phyloP scores from a whole-genome alignment of 2,329 filamentous ascomycete genomes.

The Fusarium sp. region DNA sequence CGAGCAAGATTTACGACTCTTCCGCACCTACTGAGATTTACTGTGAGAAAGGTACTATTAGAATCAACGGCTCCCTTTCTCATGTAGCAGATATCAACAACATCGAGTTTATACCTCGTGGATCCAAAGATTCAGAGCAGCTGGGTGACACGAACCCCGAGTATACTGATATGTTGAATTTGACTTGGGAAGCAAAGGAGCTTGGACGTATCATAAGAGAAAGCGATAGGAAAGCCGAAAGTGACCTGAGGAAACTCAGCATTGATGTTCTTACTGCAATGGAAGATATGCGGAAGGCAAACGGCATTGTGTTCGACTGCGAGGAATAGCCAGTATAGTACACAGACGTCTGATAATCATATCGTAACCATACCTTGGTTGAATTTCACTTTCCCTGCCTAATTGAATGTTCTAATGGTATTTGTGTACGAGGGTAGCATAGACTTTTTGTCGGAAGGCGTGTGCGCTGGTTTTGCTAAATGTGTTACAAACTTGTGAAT shows the following conservation, averaged over 20 bases:
- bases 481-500: too few relatives aligned
- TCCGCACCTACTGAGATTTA: slow-evolving; percentile 40
- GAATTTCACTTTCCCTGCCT: too few relatives aligned
- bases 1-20: slow-evolving; percentile 39
- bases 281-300: slow-evolving; percentile 37
- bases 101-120: slow-evolving; percentile 29
- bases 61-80: slow-evolving; percentile 21
- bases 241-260: slow-evolving; percentile 27
- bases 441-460: too few relatives aligned
- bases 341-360: too few relatives aligned
- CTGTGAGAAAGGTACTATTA: slow-evolving; percentile 42
- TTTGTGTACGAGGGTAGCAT: too few relatives aligned
- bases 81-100: slow-evolving; percentile 37
- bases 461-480: too few relatives aligned
- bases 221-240: slow-evolving; percentile 21
- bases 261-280: slow-evolving; percentile 25
- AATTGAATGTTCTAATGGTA: too few relatives aligned
- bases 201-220: slow-evolving; percentile 35
- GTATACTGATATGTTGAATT: slow-evolving; percentile 32
- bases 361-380: too few relatives aligned
- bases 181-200: slow-evolving; percentile 42
- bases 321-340: slow-evolving; percentile 2
- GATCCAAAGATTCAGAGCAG: slow-evolving; percentile 28
- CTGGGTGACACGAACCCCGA: slow-evolving; percentile 29
- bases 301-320: slow-evolving; percentile 25